Conservation (phyloP, 164 flowering plant species). For the Kalanchoe fedtschenkoi region DNA sequence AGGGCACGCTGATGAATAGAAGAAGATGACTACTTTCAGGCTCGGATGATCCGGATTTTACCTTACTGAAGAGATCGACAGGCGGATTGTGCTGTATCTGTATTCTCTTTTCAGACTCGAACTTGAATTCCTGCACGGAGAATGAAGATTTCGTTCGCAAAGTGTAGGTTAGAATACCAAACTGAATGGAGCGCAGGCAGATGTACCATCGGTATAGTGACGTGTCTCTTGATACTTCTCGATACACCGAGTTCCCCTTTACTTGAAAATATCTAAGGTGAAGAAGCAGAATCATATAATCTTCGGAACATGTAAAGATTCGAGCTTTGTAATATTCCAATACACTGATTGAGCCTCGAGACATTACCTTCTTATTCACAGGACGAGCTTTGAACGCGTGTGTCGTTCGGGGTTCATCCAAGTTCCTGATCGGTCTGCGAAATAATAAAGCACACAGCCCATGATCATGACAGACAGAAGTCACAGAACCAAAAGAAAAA, state of each 20-base stretch:
- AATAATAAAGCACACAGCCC: not conserved
- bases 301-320: not conserved
- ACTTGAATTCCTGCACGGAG: slow-evolving; percentile 53
- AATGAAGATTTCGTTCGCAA: slow-evolving; percentile 6
- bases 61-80: slow-evolving; percentile 75
- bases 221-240: slow-evolving; percentile 51
- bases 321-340: not conserved
- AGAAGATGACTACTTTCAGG: not conserved
- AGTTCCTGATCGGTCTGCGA: slow-evolving; percentile 23
- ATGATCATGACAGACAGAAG: not conserved
- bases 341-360: too few relatives aligned
- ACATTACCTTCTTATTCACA: slow-evolving; percentile 84
- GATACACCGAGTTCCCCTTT: slow-evolving; percentile 78
- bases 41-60: slow-evolving; percentile 12
- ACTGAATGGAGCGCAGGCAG: not conserved
- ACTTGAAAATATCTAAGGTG: slow-evolving; percentile 66
- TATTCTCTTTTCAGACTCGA: slow-evolving; percentile 48
- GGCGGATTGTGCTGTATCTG: slow-evolving; percentile 53
- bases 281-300: not conserved
- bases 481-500: not conserved
- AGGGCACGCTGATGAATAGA: not conserved
- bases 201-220: slow-evolving; percentile 62
- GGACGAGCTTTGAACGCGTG: slow-evolving; percentile 67
- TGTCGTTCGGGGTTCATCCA: slow-evolving; percentile 20
- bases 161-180: not conserved